Conservation (phyloP, 163 green algal genomes). For the Scenedesmus sp. region DNA sequence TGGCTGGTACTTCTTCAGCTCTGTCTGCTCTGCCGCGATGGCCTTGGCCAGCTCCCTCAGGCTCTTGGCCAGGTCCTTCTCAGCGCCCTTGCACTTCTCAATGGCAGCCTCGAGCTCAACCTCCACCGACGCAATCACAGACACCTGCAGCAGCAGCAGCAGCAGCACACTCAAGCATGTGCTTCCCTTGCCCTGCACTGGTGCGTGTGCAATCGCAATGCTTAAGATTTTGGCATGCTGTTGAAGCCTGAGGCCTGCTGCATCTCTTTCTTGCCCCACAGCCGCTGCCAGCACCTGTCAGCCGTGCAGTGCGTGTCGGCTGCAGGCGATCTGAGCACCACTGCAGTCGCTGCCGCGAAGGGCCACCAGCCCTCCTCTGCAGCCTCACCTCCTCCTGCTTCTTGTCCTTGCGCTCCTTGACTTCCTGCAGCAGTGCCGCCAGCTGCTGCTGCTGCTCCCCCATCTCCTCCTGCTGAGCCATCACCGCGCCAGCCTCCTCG, state of each 20-base stretch:
- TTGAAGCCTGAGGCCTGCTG: too few relatives aligned
- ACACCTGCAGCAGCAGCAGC: constrained; percentile 22
- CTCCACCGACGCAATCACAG: constrained; percentile 34
- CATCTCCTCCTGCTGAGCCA: constrained; percentile 52
- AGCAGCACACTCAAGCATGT: neutral
- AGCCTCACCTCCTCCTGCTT: constrained; percentile 36
- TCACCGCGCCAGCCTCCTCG: constrained; percentile 19
- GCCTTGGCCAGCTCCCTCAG: constrained; percentile 8
- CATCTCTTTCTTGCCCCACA: too few relatives aligned
- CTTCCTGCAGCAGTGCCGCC: constrained; percentile 44
- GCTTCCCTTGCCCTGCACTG: too few relatives aligned
- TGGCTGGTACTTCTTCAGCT: constrained; percentile 52
- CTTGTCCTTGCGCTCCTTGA: neutral
- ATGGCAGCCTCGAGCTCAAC: constrained; percentile 51
- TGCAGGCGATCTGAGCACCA: too few relatives aligned
- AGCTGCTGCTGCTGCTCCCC: constrained; percentile 26
- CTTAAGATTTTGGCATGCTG: too few relatives aligned
- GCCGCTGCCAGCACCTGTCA: too few relatives aligned
- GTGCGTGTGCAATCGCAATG: too few relatives aligned
- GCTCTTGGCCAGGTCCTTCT: constrained; percentile 17
- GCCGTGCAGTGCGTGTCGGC: too few relatives aligned
- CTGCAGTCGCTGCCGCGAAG: too few relatives aligned
- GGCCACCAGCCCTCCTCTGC: neutral
- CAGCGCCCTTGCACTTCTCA: constrained; percentile 40
- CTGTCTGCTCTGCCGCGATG: constrained; percentile 19